A percentile compares a stretch with the other conserved stretches of the same genome.
These are phyloP conservation scores for Acanthamoeba castellanii DNA, from an alignment of 208 protist genomes.

Conservation along the genomic window DNA sequence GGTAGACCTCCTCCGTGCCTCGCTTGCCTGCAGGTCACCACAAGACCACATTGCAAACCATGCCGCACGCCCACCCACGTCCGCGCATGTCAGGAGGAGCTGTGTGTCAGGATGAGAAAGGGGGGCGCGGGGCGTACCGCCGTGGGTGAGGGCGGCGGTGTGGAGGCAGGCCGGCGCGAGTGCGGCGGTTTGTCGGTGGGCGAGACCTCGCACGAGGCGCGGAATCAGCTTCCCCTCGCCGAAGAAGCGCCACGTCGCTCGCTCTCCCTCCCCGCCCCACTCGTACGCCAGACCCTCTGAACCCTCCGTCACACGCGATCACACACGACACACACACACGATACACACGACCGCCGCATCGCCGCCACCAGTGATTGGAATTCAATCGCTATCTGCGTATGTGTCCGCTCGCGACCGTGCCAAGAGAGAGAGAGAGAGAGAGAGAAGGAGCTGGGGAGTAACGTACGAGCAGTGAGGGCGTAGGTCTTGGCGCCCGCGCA, in stretches of 20 bases:
- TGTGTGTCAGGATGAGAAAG: no score
- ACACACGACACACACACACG: no score
- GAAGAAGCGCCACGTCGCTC: not conserved
- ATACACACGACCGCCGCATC: no score
- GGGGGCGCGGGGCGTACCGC: not conserved
- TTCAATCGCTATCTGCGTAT: no score
- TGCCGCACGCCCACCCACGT: no score
- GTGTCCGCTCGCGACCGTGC: no score
- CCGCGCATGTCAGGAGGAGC: no score
- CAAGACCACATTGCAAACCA: no score
- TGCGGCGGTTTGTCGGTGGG: not conserved
- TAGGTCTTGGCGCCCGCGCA: constrained; percentile 13
- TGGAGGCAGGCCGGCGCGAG: constrained; percentile 36
- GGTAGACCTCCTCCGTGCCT: not conserved
- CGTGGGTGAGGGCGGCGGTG: not conserved
- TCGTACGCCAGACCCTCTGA: not conserved
- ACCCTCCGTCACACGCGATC: no score
- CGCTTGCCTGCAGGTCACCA: not conserved
- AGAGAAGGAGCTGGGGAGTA: not conserved
- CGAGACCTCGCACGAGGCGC: not conserved
- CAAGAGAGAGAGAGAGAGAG: no score
- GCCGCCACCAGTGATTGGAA: no score
- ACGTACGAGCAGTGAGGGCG: not conserved
- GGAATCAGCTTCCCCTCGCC: constrained; percentile 2
- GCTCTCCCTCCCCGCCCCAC: constrained; percentile 27